Base-by-base conservation (phyloP, 2,329 filamentous ascomycete genomes). In the Pseudogymnoascus verrucosus region DNA sequence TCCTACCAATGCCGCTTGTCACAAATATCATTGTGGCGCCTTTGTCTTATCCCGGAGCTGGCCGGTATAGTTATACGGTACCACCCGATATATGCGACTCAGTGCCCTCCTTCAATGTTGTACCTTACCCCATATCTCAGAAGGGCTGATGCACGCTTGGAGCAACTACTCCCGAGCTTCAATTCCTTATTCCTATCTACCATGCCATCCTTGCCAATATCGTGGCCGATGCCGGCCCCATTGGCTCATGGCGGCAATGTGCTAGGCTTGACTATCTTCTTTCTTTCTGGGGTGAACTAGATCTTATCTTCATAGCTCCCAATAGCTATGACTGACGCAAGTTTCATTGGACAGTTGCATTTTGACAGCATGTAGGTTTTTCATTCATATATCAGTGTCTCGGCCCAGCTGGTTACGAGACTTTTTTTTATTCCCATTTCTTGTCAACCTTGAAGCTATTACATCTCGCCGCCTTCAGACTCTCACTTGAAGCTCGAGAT, bases 401-500 rank as follows among this genome's bases (percentile, higher is more conserved):
- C 28, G 21, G 16, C 51, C 51, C 51, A 19, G n/a, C n/a, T 57
- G 28, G 28, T 57, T 31, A 1, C 4, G 12, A 36, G 28, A 7
- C 3, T 31, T 34, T 34, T 31, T 34, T 34, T 34, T 19, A 6
- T 57, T 34, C 4, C 5, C 34, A 28, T 34, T 10, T 14, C 28
- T 34, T 8, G 28, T 36, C 51, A 57, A 8, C 11, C 4, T 8
- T 34, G 51, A 57, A 34, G 26, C 23, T 54, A 36, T 36, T 10
- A 57, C 51, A 34, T 34, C 51, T 57, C 16, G 51, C 28, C 7
- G 51, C 31, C 28, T 57, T 36, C 28, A 31, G 5, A 31, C n/a
- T 54, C 47, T 54, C 47, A 54, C 26, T 21, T 57, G 51, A 57
- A 57, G 51, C 28, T 36, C 51, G n/a, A 57, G 28, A 57, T 57